A percentile compares a stretch with the other conserved stretches of the same genome.
Evolutionary conservation across 2,329 filamentous ascomycete species (phyloP).

Genomic region (Xylariaceae sp.): DNA sequence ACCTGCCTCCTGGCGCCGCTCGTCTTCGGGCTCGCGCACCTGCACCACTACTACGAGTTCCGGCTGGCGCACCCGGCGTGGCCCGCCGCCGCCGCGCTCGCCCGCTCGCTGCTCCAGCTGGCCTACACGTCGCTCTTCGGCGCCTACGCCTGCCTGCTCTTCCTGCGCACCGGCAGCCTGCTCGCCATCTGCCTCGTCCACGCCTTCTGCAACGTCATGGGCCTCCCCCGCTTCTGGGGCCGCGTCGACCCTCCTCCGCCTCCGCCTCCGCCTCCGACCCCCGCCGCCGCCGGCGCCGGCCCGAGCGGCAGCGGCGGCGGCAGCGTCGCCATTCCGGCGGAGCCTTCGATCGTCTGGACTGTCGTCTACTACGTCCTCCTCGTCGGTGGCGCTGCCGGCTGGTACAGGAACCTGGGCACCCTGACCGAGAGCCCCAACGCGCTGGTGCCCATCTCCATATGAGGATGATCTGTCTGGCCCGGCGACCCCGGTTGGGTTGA

Average conservation of each 20-base stretch:
- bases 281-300: constrained; percentile 13
- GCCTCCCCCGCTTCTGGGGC: constrained; percentile 81
- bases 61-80: constrained; percentile 69
- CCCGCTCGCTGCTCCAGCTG: constrained; percentile 76
- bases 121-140: constrained; percentile 89
- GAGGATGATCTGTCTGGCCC: no score
- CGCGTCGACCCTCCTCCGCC: constrained; percentile 47
- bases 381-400: constrained; percentile 61
- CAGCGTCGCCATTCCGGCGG: background rate
- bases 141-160: constrained; percentile 85
- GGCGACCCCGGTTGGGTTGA: no score
- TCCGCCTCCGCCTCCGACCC: no score
- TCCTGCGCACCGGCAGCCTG: constrained; percentile 75
- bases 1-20: constrained; percentile 79
- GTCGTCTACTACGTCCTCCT: constrained; percentile 72
- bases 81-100: constrained; percentile 52
- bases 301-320: constrained; percentile 6
- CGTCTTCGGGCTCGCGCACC: constrained; percentile 86
- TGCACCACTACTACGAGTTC: constrained; percentile 96
- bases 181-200: constrained; percentile 70
- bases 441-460: constrained; percentile 29
- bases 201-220: constrained; percentile 87
- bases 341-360: constrained; percentile 54
- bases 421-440: constrained; percentile 59
- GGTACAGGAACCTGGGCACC: constrained; percentile 63